Base-by-base conservation (phyloP, 768 basidiomycete species). In the Hypholoma fasciculare region DNA sequence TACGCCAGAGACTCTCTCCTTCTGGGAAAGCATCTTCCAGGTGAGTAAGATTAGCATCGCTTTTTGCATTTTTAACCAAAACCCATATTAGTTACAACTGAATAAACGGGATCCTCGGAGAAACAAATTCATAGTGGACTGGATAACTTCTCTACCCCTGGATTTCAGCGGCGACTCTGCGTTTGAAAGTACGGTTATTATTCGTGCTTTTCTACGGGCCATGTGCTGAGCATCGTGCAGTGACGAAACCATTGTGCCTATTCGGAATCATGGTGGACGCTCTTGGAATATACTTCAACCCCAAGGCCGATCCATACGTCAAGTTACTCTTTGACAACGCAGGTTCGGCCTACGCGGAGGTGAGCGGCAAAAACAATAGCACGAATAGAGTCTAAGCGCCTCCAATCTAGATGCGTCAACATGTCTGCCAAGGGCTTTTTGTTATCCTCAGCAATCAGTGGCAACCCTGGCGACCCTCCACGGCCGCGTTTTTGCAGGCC, bases 131-230 rank as follows among this genome's bases (percentile, higher is more conserved):
- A 67, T 97, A 39, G 78, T 94, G 17, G 81, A 90, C 60, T 96
- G 91, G 85, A 84, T 94, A 56, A 67, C 90, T 34, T 76, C 82
- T 17, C 78, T 94, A 2, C 88, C 90, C 1, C 75, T 94, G 4
- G 94, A 97, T 62, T 92, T 96, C 69, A 82, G 83, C 37, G 84
- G 87, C 47, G 90, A 92, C 62, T 96, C 93, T 27, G 91, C 92
- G 2, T 97, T 97, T 70, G 83, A 88, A 62, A 88, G 93, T 91
- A 27, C 30, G 37, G 27, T 56, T 56, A 38, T 52, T 42, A 34
- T 56, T 39, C 44, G 27, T 47, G 27, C 2, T 14, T 4, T 26
- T 39, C 19, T 20, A 51, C 19, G 50, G 9, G 34, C 47, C 49
- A 39, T 49, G 54, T 49, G 43, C 49, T 60, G 19, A 51, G 43